Percentiles rank a stretch among this genome's conserved stretches.
Evolutionary conservation across 805 yeast species (phyloP).

Genomic region (Cyberlindnera sargentensis): DNA sequence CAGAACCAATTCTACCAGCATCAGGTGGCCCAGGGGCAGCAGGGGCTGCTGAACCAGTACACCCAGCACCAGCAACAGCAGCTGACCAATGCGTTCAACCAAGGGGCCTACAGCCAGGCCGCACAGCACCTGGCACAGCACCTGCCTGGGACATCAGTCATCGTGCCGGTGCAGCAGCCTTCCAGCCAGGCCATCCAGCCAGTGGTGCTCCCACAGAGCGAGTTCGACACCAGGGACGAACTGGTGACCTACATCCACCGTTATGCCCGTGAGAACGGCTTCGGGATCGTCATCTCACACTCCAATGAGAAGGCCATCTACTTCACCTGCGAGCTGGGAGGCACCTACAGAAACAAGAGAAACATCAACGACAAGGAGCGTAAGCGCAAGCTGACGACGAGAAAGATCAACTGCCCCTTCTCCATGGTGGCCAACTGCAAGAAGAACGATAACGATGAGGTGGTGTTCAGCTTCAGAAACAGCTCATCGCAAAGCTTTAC

Average conservation of each 20-base stretch:
- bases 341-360: constrained; percentile 25
- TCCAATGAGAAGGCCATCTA: constrained; percentile 26
- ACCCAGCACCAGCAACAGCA: constrained; percentile 7
- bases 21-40: constrained; percentile 13
- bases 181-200: constrained; percentile 15
- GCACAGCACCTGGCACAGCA: constrained; percentile 19
- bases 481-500: no score
- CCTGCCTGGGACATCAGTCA: constrained; percentile 14
- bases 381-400: constrained; percentile 24
- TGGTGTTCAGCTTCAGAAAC: no score
- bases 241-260: constrained; percentile 22
- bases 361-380: constrained; percentile 26
- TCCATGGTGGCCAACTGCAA: constrained; percentile 27
- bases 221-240: constrained; percentile 19
- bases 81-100: constrained; percentile 8
- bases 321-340: constrained; percentile 26
- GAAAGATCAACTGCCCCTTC: constrained; percentile 26
- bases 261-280: constrained; percentile 25
- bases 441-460: constrained; percentile 22
- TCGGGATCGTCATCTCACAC: constrained; percentile 26
- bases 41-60: constrained; percentile 11
- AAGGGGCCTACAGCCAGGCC: constrained; percentile 5
- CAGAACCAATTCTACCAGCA: constrained; percentile 16
- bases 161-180: constrained; percentile 7
- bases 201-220: constrained; percentile 20